Evolutionary conservation across 2,329 filamentous ascomycete genomes (phyloP), one percentile per base, ranked within the genome.

Genomic region (Metarhizium guizhouense): DNA sequence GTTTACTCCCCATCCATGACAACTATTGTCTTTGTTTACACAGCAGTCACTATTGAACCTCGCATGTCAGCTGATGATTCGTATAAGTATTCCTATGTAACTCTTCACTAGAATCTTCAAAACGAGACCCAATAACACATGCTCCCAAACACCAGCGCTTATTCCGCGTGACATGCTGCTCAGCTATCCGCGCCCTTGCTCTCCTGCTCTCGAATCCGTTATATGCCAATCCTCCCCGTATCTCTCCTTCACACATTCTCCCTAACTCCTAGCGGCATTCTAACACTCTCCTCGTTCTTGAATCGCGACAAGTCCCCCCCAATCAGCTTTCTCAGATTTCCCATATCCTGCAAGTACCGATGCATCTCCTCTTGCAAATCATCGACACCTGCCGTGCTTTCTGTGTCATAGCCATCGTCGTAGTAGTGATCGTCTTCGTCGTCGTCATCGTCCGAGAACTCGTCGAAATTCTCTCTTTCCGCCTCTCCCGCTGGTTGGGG

Each of bases 361-460:
- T 92, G 84, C 78, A 95, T 93, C 65, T 90, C 84, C n/a, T 85
- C 84, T 67, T 96, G 89, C 74, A 92, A 81, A 59, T 92, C 80
- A 45, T 79, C 76, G 16, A 78, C 78, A 48, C 76, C 76, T 65
- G 57, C 69, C 18, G 70, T 74, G 58, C 70, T 74, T 42, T 73
- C 74, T 18, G 74, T 75, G 49, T 76, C 74, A 58, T 80, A 77
- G 47, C 79, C 79, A 30, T 79, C 78, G 47, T 82, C 82, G 51
- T 87, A 81, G 53, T 85, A 85, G 30, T 82, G 80, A 51, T 83
- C 80, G 52, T 76, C 74, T n/a, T 76, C 74, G 29, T 68, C 69
- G 18, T 71, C 71, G 59, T 75, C 61, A 53, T 62, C 59, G 7
- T 58, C 54, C 2, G 36, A 59, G 40, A 67, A 65, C 57, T 71